Evolutionary conservation across 352 stramenopile species (phyloP), one percentile per base, ranked within the genome.

Genomic region (Globisporangium apiculatum): DNA sequence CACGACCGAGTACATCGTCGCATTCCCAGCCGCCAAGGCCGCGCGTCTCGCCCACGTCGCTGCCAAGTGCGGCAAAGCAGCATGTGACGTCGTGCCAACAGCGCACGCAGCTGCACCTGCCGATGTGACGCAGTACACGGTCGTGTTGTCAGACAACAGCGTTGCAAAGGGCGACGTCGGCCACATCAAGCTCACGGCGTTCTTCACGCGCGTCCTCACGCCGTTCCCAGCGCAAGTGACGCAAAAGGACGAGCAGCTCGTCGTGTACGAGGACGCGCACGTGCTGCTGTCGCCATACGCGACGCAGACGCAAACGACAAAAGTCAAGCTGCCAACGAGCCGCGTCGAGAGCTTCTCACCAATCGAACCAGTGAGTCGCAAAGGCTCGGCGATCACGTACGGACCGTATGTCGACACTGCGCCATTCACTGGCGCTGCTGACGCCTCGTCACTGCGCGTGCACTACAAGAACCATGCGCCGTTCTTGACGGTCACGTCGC

Each of bases 401-500:
- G 87, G 87, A 50, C 85, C 87, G 24, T 96, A 89, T 68, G 61
- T 60, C n/a, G 64, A 92, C 58, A 73, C 84, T 43, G 58, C 66
- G 51, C 60, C 78, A 7, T 86, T 83, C 46, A 62, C 69, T 1
- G 65, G 64, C 9, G 53, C 65, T 3, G 49, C 40, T 43, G 7
- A 8, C 40, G 40, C 52, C 47, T 72, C 72, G 45, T 69, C 67
- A 48, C 54, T 90, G 48, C 69, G 63, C 38, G 68, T 95, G 47
- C 87, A 96, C 65, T 96, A 83, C 61, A 90, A 92, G 72, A 93
- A 91, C 65, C 79, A 96, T 68, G 67, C 75, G 48, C 87, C 87
- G 36, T 96, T 96, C 66, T 58, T 93, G 59, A 96, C 86, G 11
- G 75, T 94, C 14, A 91, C 80, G 24, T 87, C 82, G 52, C 72